Evolutionary conservation across 2,329 filamentous ascomycete genomes (phyloP).

Genomic region (Talaromyces amestolkiae): DNA sequence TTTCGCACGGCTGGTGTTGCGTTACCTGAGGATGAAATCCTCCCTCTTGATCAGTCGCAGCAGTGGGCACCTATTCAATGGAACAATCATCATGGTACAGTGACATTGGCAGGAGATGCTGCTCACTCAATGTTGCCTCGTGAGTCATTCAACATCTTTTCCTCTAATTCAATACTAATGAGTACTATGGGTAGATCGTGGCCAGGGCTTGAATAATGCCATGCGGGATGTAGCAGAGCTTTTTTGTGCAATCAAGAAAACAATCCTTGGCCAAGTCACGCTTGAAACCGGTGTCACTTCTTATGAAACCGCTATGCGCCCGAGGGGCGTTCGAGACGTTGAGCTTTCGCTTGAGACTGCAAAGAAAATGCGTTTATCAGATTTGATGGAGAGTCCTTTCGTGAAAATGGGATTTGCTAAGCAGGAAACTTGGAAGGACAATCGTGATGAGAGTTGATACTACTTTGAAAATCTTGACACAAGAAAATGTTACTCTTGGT

Average conservation of each 20-base stretch:
- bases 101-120: slow-evolving; percentile 14
- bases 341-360: slow-evolving; percentile 8
- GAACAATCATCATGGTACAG: slow-evolving; percentile 6
- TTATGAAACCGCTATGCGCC: slow-evolving; percentile 13
- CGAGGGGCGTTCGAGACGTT: slow-evolving; percentile 9
- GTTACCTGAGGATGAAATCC: slow-evolving; percentile 4
- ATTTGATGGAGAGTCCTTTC: slow-evolving; percentile 12
- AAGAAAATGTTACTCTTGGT: not conserved
- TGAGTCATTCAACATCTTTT: not conserved
- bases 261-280: not conserved
- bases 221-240: slow-evolving; percentile 10
- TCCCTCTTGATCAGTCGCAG: slow-evolving; percentile 10
- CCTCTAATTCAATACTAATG: not conserved
- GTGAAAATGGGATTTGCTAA: slow-evolving; percentile 10
- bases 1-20: slow-evolving; percentile 12
- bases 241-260: not conserved
- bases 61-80: slow-evolving; percentile 16
- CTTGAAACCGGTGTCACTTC: slow-evolving; percentile 1
- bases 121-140: slow-evolving; percentile 17
- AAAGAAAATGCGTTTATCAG: slow-evolving; percentile 6
- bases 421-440: not conserved
- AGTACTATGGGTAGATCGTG: not conserved
- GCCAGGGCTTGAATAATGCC: slow-evolving; percentile 15
- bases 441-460: not conserved
- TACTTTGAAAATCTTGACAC: not conserved